Conservation (phyloP, 805 yeast genomes). For the Candida quercuum region DNA sequence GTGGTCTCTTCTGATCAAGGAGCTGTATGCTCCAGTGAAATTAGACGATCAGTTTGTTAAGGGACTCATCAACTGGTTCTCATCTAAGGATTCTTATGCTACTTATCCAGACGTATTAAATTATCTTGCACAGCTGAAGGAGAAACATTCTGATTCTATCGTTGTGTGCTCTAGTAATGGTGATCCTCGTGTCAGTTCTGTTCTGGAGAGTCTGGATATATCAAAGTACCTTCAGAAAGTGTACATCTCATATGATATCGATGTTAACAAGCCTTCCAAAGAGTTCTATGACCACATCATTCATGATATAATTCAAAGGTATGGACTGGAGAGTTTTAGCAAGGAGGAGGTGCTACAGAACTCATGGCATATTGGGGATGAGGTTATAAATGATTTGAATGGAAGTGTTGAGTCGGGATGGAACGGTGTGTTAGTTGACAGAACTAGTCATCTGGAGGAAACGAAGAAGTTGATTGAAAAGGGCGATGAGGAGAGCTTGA, state of each 20-base stretch:
- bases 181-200: conserved; percentile 44
- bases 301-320: conserved; percentile 15
- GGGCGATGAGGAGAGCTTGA: conserved; percentile 8
- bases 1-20: conserved; percentile 52
- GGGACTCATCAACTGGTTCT: conserved; percentile 43
- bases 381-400: conserved; percentile 44
- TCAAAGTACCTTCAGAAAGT: conserved; percentile 35
- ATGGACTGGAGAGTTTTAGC: conserved; percentile 15
- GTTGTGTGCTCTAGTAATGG: conserved; percentile 55
- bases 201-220: conserved; percentile 44
- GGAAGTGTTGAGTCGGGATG: conserved; percentile 55
- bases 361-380: conserved; percentile 70
- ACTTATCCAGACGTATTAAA: conserved; percentile 50
- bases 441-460: conserved; percentile 29
- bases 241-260: conserved; percentile 54
- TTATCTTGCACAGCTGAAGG: conserved; percentile 30
- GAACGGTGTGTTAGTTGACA: conserved; percentile 52
- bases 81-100: conserved; percentile 47
- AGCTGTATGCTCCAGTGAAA: conserved; percentile 33
- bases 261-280: conserved; percentile 45
- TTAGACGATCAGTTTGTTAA: conserved; percentile 34
- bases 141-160: conserved; percentile 21
- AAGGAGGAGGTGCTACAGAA: conserved; percentile 18
- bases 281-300: conserved; percentile 40
- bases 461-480: conserved; percentile 8